Evolutionary conservation across 2,329 filamentous ascomycete genomes (phyloP).

Genomic region (Sclerotinia nivalis): DNA sequence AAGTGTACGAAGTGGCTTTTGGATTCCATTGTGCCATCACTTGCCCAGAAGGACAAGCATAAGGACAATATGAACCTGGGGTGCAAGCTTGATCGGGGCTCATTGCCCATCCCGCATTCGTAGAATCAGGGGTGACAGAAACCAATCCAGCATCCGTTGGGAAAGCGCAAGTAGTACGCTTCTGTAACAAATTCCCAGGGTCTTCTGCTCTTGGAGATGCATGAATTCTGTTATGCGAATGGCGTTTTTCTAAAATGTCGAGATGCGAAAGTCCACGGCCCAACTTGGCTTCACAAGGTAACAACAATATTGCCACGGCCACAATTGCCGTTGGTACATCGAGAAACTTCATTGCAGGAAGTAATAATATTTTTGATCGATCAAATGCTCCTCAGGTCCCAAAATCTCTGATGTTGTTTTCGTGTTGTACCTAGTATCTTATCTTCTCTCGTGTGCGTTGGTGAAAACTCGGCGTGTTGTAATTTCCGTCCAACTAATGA

Average conservation of each 20-base stretch:
- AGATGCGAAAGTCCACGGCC: conserved; percentile 34
- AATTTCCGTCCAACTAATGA: neutral
- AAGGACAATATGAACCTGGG: conserved; percentile 70
- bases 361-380: conserved; percentile 24
- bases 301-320: conserved; percentile 50
- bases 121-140: conserved; percentile 60
- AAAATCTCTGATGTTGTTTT: neutral
- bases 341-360: conserved; percentile 54
- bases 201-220: conserved; percentile 33
- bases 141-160: conserved; percentile 67
- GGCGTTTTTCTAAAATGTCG: conserved; percentile 35
- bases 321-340: conserved; percentile 52
- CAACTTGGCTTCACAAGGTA: conserved; percentile 37
- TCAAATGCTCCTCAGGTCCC: conserved; percentile 15
- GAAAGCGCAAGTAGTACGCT: conserved; percentile 57
- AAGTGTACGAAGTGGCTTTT: conserved; percentile 63
- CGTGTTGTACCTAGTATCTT: neutral
- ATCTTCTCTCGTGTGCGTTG: neutral
- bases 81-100: conserved; percentile 71
- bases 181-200: conserved; percentile 32
- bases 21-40: conserved; percentile 80
- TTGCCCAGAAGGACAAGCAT: conserved; percentile 73
- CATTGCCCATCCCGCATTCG: conserved; percentile 79
- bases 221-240: conserved; percentile 34
- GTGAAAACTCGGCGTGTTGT: neutral